These are phyloP conservation scores for Rubia balearica DNA, from an alignment of 305 asterid genomes.

Conservation along the genomic window DNA sequence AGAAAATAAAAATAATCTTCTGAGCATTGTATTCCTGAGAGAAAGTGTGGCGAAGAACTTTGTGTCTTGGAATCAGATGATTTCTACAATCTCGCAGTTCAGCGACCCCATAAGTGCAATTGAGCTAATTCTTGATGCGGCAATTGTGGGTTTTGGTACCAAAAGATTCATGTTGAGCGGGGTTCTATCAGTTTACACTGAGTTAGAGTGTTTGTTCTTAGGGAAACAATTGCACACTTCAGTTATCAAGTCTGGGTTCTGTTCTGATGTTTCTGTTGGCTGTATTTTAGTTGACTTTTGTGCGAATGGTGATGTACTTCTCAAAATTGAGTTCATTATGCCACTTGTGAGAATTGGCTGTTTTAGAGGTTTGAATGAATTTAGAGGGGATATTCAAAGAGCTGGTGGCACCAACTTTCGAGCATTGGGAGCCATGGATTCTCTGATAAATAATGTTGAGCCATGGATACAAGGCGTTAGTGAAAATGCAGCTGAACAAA, in stretches of 20 bases:
- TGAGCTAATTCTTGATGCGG: constrained; percentile 50
- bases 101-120: constrained; percentile 41
- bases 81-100: constrained; percentile 57
- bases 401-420: no score
- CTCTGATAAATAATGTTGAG: no score
- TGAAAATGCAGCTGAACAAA: no score
- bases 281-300: constrained; percentile 87
- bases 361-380: no score
- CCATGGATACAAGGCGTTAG: no score
- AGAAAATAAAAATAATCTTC: no score
- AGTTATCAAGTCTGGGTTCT: constrained; percentile 51
- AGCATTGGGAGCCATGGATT: no score
- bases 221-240: constrained; percentile 60
- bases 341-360: no score
- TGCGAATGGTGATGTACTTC: constrained; percentile 25
- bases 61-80: constrained; percentile 79
- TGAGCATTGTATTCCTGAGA: no score
- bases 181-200: constrained; percentile 69
- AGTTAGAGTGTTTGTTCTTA: constrained; percentile 36
- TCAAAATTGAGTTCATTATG: no score
- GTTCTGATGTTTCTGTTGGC: constrained; percentile 69
- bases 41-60: constrained; percentile 24
- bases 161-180: constrained; percentile 72
- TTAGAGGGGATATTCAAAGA: no score
- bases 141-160: constrained; percentile 40